These are phyloP conservation scores for Globisporangium radiosum DNA, from an alignment of 352 stramenopile genomes.

Conservation along the genomic window DNA sequence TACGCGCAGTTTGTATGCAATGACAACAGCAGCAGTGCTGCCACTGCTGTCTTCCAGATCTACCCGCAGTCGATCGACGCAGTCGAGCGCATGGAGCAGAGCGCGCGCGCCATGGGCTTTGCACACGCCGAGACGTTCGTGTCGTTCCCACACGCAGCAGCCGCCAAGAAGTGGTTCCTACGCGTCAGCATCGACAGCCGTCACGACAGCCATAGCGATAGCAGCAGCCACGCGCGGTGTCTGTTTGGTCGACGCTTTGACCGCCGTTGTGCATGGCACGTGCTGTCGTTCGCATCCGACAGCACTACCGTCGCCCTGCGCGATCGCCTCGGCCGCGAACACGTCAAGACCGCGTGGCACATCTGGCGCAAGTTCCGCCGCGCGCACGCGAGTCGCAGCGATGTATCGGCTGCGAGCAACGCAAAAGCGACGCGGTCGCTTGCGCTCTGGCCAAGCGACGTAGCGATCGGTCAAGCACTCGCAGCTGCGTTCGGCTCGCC, in stretches of 20 bases:
- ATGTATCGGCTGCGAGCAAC: constrained; percentile 15
- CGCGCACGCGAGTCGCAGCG: constrained; percentile 7
- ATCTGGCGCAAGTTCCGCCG: constrained; percentile 65
- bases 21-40: not conserved
- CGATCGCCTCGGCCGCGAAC: constrained; percentile 45
- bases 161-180: constrained; percentile 77
- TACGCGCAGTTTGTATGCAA: constrained; percentile 16
- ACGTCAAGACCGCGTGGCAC: constrained; percentile 66
- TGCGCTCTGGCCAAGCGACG: constrained; percentile 57
- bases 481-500: constrained; percentile 24
- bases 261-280: constrained; percentile 50
- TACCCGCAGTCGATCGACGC: constrained; percentile 49
- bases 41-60: constrained; percentile 57
- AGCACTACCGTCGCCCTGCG: constrained; percentile 14
- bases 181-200: constrained; percentile 13
- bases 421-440: constrained; percentile 49
- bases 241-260: constrained; percentile 57
- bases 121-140: constrained; percentile 51
- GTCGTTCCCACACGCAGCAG: constrained; percentile 57
- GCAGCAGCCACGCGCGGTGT: constrained; percentile 15
- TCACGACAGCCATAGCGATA: constrained; percentile 1
- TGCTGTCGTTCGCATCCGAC: constrained; percentile 15
- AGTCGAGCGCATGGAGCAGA: constrained; percentile 53
- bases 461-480: constrained; percentile 43
- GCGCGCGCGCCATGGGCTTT: constrained; percentile 39